Evolutionary conservation across 2,329 filamentous ascomycete genomes (phyloP).

Genomic region (Colletotrichum tofieldiae): DNA sequence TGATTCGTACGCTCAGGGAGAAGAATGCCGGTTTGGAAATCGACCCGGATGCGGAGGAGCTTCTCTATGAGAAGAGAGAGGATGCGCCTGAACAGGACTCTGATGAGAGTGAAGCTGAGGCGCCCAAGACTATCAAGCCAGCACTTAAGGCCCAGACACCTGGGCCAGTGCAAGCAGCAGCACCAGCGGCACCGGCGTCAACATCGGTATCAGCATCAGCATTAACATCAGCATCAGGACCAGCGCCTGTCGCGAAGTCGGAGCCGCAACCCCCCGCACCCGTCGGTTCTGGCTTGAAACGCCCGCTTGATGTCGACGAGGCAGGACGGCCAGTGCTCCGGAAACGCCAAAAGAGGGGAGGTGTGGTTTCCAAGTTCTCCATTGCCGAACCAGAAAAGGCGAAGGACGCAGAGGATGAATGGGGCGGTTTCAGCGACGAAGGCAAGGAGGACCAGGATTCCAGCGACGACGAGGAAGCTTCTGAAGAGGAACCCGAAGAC

Average conservation of each 20-base stretch:
- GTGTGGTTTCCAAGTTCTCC: conserved; percentile 70
- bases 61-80: conserved; percentile 65
- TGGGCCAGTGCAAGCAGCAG: conserved; percentile 7
- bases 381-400: conserved; percentile 57
- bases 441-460: conserved; percentile 7
- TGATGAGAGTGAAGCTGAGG: conserved; percentile 48
- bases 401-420: conserved; percentile 49
- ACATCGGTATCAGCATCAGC: conserved; percentile 31
- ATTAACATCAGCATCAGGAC: not conserved
- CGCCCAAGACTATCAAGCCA: conserved; percentile 42
- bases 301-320: conserved; percentile 85
- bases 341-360: conserved; percentile 82
- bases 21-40: conserved; percentile 74
- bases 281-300: conserved; percentile 86
- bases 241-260: not conserved
- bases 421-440: conserved; percentile 44
- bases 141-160: not conserved
- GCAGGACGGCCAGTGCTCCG: conserved; percentile 86
- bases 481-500: conserved; percentile 49
- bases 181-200: conserved; percentile 17
- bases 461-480: conserved; percentile 42
- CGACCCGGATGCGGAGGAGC: conserved; percentile 66
- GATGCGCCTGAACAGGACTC: conserved; percentile 51
- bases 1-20: conserved; percentile 76
- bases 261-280: conserved; percentile 28